phyloP scores from a whole-genome alignment of 495 filamentous ascomycete genomes.

The Sabuloglossum arenarium region DNA sequence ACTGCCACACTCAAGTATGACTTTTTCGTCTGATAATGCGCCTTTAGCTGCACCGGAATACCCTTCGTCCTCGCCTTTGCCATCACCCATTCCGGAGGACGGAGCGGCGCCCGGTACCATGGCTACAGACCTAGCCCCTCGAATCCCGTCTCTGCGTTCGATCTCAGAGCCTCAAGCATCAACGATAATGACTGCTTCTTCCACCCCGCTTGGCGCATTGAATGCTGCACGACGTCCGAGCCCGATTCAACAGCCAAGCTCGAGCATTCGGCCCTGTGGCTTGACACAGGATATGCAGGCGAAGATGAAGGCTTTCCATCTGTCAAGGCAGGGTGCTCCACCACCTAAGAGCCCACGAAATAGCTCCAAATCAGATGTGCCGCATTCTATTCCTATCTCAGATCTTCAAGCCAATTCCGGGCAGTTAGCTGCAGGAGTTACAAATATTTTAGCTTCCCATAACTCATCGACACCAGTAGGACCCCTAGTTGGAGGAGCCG shows the following conservation, averaged over 20 bases:
- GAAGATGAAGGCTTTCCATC: slow-evolving; percentile 57
- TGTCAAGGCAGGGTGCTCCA: slow-evolving; percentile 37
- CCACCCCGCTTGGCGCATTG: slow-evolving; percentile 60
- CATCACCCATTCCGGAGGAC: slow-evolving; percentile 4
- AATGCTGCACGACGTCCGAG: slow-evolving; percentile 52
- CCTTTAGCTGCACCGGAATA: not conserved
- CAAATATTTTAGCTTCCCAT: not conserved
- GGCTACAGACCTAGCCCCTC: not conserved
- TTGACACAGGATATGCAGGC: slow-evolving; percentile 65
- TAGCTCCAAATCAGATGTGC: slow-evolving; percentile 3
- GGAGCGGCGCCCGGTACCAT: not conserved
- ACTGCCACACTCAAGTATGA: not conserved
- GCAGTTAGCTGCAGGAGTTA: slow-evolving; percentile 6
- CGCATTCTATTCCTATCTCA: slow-evolving; percentile 17
- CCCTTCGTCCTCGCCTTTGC: not conserved
- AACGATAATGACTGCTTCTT: slow-evolving; percentile 42
- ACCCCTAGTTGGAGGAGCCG: slow-evolving; percentile 1
- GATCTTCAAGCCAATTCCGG: slow-evolving; percentile 16
- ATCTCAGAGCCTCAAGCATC: slow-evolving; percentile 19
- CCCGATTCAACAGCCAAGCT: slow-evolving; percentile 29
- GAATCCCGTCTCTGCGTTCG: slow-evolving; percentile 6
- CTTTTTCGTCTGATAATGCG: not conserved
- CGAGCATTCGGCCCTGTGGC: slow-evolving; percentile 29
- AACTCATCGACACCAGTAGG: slow-evolving; percentile 6
- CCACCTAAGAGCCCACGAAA: slow-evolving; percentile 14